Evolutionary conservation across 495 filamentous ascomycete genomes (phyloP).

Genomic region (Lasiosphaeria ovina): DNA sequence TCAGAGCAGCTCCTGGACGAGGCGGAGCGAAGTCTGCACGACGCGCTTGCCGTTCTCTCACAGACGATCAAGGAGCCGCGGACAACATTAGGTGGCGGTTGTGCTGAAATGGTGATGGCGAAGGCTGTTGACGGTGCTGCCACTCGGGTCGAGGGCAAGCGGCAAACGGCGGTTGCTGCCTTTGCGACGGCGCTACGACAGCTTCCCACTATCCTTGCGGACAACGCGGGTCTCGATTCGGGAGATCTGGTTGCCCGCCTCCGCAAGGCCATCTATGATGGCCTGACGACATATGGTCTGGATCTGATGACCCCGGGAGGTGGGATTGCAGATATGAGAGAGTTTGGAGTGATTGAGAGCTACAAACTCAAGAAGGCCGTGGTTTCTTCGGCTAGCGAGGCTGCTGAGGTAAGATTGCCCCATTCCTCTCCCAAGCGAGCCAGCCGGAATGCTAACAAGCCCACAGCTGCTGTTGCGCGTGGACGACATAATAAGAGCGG

Average conservation of each 20-base stretch:
- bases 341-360: constrained; percentile 92
- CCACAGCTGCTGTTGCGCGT: constrained; percentile 35
- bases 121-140: constrained; percentile 95
- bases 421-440: background rate
- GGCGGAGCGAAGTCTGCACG: constrained; percentile 92
- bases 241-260: constrained; percentile 90
- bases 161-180: constrained; percentile 85
- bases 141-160: constrained; percentile 93
- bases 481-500: constrained; percentile 41
- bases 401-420: constrained; percentile 73
- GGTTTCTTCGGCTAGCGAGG: constrained; percentile 90
- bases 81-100: constrained; percentile 91
- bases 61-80: constrained; percentile 94
- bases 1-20: constrained; percentile 97
- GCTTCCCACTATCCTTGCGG: constrained; percentile 92
- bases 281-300: constrained; percentile 85
- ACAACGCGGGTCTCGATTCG: constrained; percentile 94
- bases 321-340: constrained; percentile 93
- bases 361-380: constrained; percentile 98
- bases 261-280: constrained; percentile 89
- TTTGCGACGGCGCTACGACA: constrained; percentile 89
- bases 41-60: constrained; percentile 93
- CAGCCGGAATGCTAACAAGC: constrained; percentile 13
- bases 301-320: constrained; percentile 89
- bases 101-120: constrained; percentile 98